These are phyloP conservation scores for Lactarius sanguifluus DNA, from an alignment of 768 basidiomycete species.

Conservation along the genomic window DNA sequence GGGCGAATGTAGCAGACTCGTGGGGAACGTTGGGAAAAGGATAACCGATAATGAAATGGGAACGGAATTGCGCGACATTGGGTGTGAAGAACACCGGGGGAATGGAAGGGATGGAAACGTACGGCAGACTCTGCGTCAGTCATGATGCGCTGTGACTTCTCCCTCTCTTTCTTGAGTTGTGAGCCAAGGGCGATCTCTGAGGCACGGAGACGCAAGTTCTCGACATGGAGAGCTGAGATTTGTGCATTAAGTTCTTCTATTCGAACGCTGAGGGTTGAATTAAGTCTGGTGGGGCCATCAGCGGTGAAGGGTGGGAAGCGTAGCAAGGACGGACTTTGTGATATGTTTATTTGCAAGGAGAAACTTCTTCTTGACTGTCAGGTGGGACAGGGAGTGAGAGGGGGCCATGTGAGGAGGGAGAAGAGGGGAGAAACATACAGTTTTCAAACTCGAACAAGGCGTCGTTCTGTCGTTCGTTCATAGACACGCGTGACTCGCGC, in stretches of 20 bases:
- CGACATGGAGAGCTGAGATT: slow-evolving; percentile 77
- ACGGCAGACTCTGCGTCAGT: slow-evolving; percentile 76
- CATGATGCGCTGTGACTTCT: slow-evolving; percentile 70
- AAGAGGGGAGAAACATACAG: slow-evolving; percentile 52
- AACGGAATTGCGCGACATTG: not conserved
- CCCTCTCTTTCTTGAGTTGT: slow-evolving; percentile 78
- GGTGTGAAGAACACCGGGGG: not conserved
- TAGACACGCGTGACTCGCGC: slow-evolving; percentile 46
- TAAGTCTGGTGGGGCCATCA: slow-evolving; percentile 52
- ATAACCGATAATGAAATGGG: not conserved
- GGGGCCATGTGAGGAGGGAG: slow-evolving; percentile 32
- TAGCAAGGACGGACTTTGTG: slow-evolving; percentile 58
- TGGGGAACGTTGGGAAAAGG: not conserved
- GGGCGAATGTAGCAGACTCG: not conserved
- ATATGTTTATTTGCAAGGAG: slow-evolving; percentile 89
- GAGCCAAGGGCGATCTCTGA: slow-evolving; percentile 74
- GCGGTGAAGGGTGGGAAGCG: slow-evolving; percentile 2
- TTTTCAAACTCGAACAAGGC: slow-evolving; percentile 82
- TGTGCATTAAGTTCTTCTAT: slow-evolving; percentile 84
- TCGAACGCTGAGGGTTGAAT: slow-evolving; percentile 79
- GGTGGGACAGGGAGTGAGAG: slow-evolving; percentile 37
- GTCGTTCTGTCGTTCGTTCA: slow-evolving; percentile 69
- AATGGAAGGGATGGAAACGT: slow-evolving; percentile 19
- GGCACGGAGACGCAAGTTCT: slow-evolving; percentile 79
- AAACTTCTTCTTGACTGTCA: slow-evolving; percentile 87